Percentiles rank a stretch among this genome's conserved stretches.
Conservation (phyloP, 2,329 filamentous ascomycete species). For the Paecilomyces sp. region DNA sequence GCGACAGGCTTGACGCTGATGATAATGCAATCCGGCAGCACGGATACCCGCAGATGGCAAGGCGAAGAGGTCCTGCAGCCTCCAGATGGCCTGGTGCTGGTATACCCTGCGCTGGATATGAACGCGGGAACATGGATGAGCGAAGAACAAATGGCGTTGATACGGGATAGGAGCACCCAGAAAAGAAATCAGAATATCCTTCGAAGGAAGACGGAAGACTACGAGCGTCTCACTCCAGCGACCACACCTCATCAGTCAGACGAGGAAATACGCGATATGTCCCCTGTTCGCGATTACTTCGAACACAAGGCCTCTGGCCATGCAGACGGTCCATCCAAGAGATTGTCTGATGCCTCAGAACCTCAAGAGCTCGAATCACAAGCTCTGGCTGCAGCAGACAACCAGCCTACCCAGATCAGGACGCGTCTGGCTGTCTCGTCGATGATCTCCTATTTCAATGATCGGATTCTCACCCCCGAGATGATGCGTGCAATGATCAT, state of each 20-base stretch:
- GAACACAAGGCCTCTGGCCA: constrained; percentile 14
- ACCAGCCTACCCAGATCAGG: constrained; percentile 49
- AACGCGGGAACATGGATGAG: constrained; percentile 99
- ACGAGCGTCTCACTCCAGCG: constrained; percentile 69
- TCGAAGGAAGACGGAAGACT: constrained; percentile 80
- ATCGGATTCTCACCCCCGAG: constrained; percentile 87
- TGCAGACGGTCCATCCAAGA: constrained; percentile 13
- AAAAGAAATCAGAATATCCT: constrained; percentile 73
- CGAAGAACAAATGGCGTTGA: constrained; percentile 92
- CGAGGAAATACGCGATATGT: constrained; percentile 53
- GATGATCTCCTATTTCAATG: constrained; percentile 98
- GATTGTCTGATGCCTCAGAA: constrained; percentile 7
- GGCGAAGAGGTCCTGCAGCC: constrained; percentile 57
- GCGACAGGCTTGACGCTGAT: constrained; percentile 77
- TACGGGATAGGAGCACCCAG: constrained; percentile 72
- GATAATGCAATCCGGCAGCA: constrained; percentile 69
- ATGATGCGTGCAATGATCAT: constrained; percentile 99
- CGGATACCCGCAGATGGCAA: constrained; percentile 49
- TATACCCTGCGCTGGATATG: constrained; percentile 90
- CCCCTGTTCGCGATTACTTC: constrained; percentile 21
- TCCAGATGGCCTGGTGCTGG: constrained; percentile 73
- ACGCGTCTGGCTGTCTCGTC: constrained; percentile 89
- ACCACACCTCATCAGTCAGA: constrained; percentile 71
- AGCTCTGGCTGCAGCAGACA: constrained; percentile 23
- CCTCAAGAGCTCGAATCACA: constrained; percentile 21